Percentiles rank a stretch among this genome's conserved stretches.
These are phyloP conservation scores for Physaria fendleri DNA, from an alignment of 345 rosid genomes.

Conservation along the genomic window DNA sequence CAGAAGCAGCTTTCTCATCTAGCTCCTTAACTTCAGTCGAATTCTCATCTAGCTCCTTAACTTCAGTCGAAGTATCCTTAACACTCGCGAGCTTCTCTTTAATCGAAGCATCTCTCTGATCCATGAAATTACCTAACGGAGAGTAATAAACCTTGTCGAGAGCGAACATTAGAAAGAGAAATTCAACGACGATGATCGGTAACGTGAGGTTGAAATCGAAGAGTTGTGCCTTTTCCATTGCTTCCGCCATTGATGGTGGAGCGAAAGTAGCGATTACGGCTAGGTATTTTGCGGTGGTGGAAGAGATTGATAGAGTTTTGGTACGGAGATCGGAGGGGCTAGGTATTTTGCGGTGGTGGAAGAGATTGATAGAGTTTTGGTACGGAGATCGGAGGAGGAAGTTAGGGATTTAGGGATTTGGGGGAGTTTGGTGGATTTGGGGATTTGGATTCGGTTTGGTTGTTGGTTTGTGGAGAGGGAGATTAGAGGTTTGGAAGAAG, in stretches of 20 bases:
- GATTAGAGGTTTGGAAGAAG: slow-evolving; percentile 46
- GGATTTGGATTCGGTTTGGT: slow-evolving; percentile 36
- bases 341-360: slow-evolving; percentile 49
- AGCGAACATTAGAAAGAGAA: slow-evolving; percentile 74
- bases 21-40: slow-evolving; percentile 76
- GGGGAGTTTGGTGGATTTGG: slow-evolving; percentile 28
- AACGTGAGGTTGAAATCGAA: slow-evolving; percentile 93
- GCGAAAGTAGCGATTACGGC: slow-evolving; percentile 55
- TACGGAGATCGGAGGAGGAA: slow-evolving; percentile 27
- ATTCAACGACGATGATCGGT: slow-evolving; percentile 78
- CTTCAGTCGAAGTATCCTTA: slow-evolving; percentile 73
- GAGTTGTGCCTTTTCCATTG: slow-evolving; percentile 77
- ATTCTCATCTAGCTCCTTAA: slow-evolving; percentile 80
- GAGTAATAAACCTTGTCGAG: slow-evolving; percentile 76
- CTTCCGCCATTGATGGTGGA: slow-evolving; percentile 77
- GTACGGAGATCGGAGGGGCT: slow-evolving; percentile 36
- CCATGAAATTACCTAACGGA: slow-evolving; percentile 93
- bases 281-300: slow-evolving; percentile 50
- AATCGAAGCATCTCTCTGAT: slow-evolving; percentile 61
- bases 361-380: slow-evolving; percentile 31
- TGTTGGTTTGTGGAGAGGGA: slow-evolving; percentile 30
- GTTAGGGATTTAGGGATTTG: slow-evolving; percentile 31
- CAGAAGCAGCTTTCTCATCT: slow-evolving; percentile 72
- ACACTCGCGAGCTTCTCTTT: slow-evolving; percentile 76
- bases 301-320: slow-evolving; percentile 31